These are phyloP conservation scores for Phylloporus sp. DNA, from an alignment of 768 basidiomycete genomes.

Conservation along the genomic window DNA sequence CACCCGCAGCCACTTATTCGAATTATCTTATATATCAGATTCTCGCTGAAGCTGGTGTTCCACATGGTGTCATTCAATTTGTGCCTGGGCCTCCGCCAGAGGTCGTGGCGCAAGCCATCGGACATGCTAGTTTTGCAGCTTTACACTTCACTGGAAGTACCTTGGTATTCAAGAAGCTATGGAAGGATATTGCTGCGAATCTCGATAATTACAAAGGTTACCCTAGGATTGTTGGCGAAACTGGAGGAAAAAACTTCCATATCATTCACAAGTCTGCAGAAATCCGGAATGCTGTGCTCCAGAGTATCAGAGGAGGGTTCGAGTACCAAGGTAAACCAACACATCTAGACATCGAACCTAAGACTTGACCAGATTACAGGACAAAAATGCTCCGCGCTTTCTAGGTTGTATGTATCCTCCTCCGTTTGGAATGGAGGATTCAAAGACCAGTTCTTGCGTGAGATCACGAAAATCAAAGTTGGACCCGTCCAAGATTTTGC, in stretches of 20 bases:
- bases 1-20: slow-evolving; percentile 91
- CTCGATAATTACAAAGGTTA: slow-evolving; percentile 84
- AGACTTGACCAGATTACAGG: slow-evolving; percentile 38
- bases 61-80: slow-evolving; percentile 95
- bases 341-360: neutral
- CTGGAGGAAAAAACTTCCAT: slow-evolving; percentile 99
- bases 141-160: slow-evolving; percentile 98
- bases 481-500: slow-evolving; percentile 71
- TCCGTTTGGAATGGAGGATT: slow-evolving; percentile 85
- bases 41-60: slow-evolving; percentile 90
- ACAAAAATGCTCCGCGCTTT: slow-evolving; percentile 96
- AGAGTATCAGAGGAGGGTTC: slow-evolving; percentile 84
- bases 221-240: slow-evolving; percentile 96
- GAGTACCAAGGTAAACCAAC: slow-evolving; percentile 83
- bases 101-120: slow-evolving; percentile 81
- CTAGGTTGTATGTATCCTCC: slow-evolving; percentile 84
- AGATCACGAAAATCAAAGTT: slow-evolving; percentile 82
- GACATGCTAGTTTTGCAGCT: slow-evolving; percentile 74
- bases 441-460: slow-evolving; percentile 69
- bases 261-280: slow-evolving; percentile 86
- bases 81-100: slow-evolving; percentile 85
- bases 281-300: slow-evolving; percentile 83
- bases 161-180: slow-evolving; percentile 88
- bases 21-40: slow-evolving; percentile 92
- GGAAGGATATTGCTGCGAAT: slow-evolving; percentile 92